Percentiles rank a stretch among this genome's conserved stretches.
Evolutionary conservation across 2,329 filamentous ascomycete species (phyloP).

Genomic region (Penicillium nordicum): DNA sequence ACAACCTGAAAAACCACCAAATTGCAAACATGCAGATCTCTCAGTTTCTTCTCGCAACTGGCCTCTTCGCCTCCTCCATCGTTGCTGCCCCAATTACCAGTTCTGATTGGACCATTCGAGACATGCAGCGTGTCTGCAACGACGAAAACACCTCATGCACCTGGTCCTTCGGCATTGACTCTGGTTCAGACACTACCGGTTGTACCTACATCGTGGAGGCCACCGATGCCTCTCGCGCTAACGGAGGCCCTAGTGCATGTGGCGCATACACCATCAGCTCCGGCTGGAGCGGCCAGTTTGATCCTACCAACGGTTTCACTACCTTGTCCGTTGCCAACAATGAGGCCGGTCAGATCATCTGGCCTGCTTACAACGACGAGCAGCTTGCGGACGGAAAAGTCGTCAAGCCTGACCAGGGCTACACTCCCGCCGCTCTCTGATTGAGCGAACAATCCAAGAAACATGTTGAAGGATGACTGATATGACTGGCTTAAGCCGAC

Average conservation of each 20-base stretch:
- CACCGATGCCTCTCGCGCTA: background rate
- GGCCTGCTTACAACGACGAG: background rate
- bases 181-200: background rate
- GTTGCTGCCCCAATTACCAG: slow-evolving; percentile 13
- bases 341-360: background rate
- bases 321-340: slow-evolving; percentile 46
- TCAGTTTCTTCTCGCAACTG: background rate
- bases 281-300: slow-evolving; percentile 56
- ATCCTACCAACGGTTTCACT: slow-evolving; percentile 51
- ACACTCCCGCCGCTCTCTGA: background rate
- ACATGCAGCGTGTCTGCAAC: background rate
- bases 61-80: background rate
- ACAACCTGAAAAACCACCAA: background rate
- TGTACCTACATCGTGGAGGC: background rate
- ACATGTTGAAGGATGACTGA: background rate
- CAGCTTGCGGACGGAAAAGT: background rate
- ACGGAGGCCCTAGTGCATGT: slow-evolving; percentile 29
- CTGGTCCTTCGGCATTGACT: background rate
- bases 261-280: slow-evolving; percentile 50
- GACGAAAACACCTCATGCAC: background rate
- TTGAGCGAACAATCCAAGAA: background rate
- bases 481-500: background rate
- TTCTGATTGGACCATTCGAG: background rate
- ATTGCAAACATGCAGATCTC: background rate
- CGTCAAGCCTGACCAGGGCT: background rate